Conservation (phyloP, 1,284 basidiomycete genomes). For the Sparassis latifolia region DNA sequence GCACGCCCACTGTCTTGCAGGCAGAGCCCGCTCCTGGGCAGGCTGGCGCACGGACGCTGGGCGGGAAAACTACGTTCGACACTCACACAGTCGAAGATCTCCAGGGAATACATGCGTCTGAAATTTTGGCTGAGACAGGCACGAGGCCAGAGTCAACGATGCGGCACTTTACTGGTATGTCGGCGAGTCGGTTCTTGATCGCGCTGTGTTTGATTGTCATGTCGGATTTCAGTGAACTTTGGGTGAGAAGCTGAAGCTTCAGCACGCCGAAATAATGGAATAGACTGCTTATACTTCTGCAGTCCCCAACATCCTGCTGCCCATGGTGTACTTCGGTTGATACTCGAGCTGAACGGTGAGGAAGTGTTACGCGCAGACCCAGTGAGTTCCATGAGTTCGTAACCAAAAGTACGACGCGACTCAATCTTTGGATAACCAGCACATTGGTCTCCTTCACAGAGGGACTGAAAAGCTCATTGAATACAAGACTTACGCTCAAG, state of each 20-base stretch:
- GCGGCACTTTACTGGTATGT: constrained; percentile 86
- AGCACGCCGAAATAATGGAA: background rate
- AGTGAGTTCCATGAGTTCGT: constrained; percentile 36
- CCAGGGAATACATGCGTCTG: constrained; percentile 68
- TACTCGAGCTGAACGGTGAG: constrained; percentile 97
- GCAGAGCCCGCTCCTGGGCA: constrained; percentile 15
- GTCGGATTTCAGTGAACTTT: constrained; percentile 68
- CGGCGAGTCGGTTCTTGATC: constrained; percentile 4
- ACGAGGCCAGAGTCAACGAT: constrained; percentile 75
- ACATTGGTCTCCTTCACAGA: constrained; percentile 94
- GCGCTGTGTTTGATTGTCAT: constrained; percentile 2
- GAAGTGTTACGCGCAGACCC: constrained; percentile 89
- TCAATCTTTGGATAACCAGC: constrained; percentile 37
- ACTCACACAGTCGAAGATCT: constrained; percentile 77
- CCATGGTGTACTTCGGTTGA: constrained; percentile 96
- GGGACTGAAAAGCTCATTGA: constrained; percentile 99
- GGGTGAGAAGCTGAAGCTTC: constrained; percentile 42
- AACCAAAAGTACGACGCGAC: background rate
- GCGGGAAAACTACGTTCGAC: constrained; percentile 45
- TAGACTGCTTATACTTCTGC: background rate
- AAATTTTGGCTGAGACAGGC: constrained; percentile 75
- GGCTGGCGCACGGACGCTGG: constrained; percentile 20
- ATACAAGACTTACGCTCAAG: constrained; percentile 98
- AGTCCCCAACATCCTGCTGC: constrained; percentile 98
- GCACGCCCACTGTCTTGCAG: constrained; percentile 15